Evolutionary conservation across 2,329 filamentous ascomycete species (phyloP).

Genomic region (Aquanectria penicillioides): DNA sequence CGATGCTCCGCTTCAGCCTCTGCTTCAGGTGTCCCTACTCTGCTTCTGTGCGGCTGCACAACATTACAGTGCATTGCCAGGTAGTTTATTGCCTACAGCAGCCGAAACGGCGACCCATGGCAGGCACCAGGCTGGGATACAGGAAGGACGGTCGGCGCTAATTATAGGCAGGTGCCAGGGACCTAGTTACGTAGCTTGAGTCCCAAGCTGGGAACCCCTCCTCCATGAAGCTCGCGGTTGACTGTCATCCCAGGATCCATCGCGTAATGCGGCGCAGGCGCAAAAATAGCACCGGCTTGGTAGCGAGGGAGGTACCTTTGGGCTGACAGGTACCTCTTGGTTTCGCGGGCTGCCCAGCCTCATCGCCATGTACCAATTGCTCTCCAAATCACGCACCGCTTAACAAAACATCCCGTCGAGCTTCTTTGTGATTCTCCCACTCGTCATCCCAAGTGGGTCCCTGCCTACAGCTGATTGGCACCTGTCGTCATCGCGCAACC

Average conservation of each 20-base stretch:
- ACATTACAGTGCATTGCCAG: not conserved
- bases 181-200: not conserved
- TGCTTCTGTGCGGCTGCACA: too few species aligned
- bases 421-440: conserved; percentile 39
- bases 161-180: conserved; percentile 5
- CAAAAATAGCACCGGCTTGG: not conserved
- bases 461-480: conserved; percentile 34
- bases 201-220: too few species aligned
- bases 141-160: not conserved
- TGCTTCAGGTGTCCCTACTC: too few species aligned
- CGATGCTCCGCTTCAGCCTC: not conserved
- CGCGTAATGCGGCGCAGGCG: conserved; percentile 14
- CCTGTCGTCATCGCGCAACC: conserved; percentile 35
- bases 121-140: not conserved
- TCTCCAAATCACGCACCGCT: conserved; percentile 10
- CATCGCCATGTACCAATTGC: not conserved
- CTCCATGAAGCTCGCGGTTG: too few species aligned
- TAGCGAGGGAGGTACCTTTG: too few species aligned
- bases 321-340: too few species aligned
- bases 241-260: too few species aligned
- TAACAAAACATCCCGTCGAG: conserved; percentile 2
- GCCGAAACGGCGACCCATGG: conserved; percentile 1
- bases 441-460: conserved; percentile 41
- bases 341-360: too few species aligned
- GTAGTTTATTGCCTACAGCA: conserved; percentile 13